A percentile compares a stretch with the other conserved stretches of the same genome.
phyloP scores from a whole-genome alignment of 2,329 filamentous ascomycete genomes.

The Arthroderma uncinatum region DNA sequence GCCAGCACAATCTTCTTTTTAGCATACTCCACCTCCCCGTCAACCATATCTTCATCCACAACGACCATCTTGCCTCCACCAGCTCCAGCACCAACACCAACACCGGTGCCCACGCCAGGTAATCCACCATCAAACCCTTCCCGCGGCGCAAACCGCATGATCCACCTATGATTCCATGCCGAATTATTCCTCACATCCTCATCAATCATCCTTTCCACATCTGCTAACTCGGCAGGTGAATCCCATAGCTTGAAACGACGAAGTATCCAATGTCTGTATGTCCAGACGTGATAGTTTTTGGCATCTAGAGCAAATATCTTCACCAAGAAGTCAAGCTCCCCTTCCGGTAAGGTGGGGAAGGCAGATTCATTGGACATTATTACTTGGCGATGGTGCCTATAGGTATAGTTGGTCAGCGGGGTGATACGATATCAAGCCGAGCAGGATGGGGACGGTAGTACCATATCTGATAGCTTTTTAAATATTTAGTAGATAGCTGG shows the following conservation, averaged over 20 bases:
- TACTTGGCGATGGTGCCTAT: constrained; percentile 49
- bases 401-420: constrained; percentile 2
- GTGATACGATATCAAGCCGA: too few species aligned
- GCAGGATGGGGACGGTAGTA: constrained; percentile 16
- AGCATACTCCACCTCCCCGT: constrained; percentile 65
- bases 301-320: constrained; percentile 73
- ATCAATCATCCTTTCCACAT: constrained; percentile 61
- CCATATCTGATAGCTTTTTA: constrained; percentile 99
- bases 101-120: constrained; percentile 22
- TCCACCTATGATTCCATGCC: constrained; percentile 95
- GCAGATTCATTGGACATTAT: constrained; percentile 39
- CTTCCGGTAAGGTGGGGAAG: constrained; percentile 47
- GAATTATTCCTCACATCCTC: constrained; percentile 89
- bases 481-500: constrained; percentile 63
- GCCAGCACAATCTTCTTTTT: constrained; percentile 63
- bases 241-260: constrained; percentile 50
- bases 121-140: constrained; percentile 30
- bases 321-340: constrained; percentile 65
- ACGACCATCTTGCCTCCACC: constrained; percentile 28
- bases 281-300: constrained; percentile 99
- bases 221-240: constrained; percentile 51
- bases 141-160: constrained; percentile 65
- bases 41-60: constrained; percentile 52
- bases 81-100: constrained; percentile 11
- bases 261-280: constrained; percentile 73